Base-by-base conservation (phyloP, 768 basidiomycete species). In the Neoboletus subvelutipes region DNA sequence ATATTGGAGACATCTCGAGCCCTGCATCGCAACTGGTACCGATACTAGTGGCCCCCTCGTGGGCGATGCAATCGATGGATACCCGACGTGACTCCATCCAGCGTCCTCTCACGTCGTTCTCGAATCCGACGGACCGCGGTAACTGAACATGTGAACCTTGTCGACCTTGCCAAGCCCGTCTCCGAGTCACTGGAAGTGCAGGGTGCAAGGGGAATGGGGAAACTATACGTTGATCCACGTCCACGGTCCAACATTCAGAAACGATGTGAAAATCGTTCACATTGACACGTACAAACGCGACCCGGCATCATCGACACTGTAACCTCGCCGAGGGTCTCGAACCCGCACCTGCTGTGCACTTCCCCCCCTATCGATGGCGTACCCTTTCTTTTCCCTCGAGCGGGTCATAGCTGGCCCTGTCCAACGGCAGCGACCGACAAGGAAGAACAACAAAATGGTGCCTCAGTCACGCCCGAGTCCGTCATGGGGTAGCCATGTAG, bases 61-160 rank as follows among this genome's bases (percentile, higher is more conserved):
- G 34, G 34, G 34, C 34, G 34, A 5, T 1, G 6, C n/a, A 12
- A 17, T 36, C 34, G 34, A 36, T 36, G 5, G 34, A 36, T 36
- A 36, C 34, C 34, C 34, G 34, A 5, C 6, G 36, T 37, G 36
- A 37, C 36, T 4, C 36, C 4, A 18, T 37, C 39, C 22, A 29
- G 56, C n/a, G 17, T 48, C 46, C 46, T 48, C 46, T n/a, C 47
- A 50, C 57, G 57, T 43, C 53, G 56, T 20, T 24, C 15, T 9
- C 6, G 18, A 29, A 54, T 31, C 13, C 22, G 17, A 54, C 45
- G 6, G 10, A 34, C 56, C 39, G 52, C 54, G 46, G 34, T 36
- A n/a, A 9, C 1, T 15, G 13, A 18, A 12, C n/a, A 18, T 36
- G 2, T n/a, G 9, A 39, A 41, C 39, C n/a, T 20, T 31, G 46